Conservation (phyloP, 371 early-diverging fungal genomes). For the Paraphysoderma sedebokerense region DNA sequence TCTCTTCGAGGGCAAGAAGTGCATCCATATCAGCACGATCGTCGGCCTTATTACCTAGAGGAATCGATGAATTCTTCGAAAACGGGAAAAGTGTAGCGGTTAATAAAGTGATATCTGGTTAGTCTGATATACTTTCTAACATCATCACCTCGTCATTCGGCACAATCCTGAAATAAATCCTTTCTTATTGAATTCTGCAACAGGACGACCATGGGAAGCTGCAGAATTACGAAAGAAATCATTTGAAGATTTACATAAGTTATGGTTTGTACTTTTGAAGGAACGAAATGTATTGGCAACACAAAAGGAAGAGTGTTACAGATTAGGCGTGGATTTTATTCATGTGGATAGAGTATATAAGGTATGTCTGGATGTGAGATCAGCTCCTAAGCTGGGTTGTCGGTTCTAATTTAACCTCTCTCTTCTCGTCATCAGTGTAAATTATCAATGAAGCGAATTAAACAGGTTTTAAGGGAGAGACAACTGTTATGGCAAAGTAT, state of each 20-base stretch:
- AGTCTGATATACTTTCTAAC: slow-evolving; percentile 1
- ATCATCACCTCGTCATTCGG: background rate
- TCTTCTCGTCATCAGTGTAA: slow-evolving; percentile 36
- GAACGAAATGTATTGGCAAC: slow-evolving; percentile 82
- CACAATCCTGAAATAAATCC: background rate
- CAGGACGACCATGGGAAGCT: slow-evolving; percentile 82
- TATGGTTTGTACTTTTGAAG: slow-evolving; percentile 89
- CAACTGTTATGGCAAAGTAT: slow-evolving; percentile 33
- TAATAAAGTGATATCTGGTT: slow-evolving; percentile 43
- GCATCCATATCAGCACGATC: too few species aligned
- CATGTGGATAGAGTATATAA: slow-evolving; percentile 56
- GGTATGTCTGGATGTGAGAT: slow-evolving; percentile 21
- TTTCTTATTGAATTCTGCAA: background rate
- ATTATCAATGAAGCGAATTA: slow-evolving; percentile 86
- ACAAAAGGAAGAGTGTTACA: slow-evolving; percentile 64
- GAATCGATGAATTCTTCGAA: slow-evolving; percentile 85
- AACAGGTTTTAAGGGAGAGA: slow-evolving; percentile 80
- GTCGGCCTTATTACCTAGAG: too few species aligned
- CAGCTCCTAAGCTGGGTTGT: background rate
- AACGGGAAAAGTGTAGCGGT: slow-evolving; percentile 43
- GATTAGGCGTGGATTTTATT: slow-evolving; percentile 50
- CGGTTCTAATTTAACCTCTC: background rate
- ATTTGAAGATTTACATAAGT: slow-evolving; percentile 90
- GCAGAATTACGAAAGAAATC: slow-evolving; percentile 78
- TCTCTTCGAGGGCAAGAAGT: too few species aligned